A percentile compares a stretch with the other conserved stretches of the same genome.
Conservation (phyloP, 768 basidiomycete species). For the Dentipellis sp. region DNA sequence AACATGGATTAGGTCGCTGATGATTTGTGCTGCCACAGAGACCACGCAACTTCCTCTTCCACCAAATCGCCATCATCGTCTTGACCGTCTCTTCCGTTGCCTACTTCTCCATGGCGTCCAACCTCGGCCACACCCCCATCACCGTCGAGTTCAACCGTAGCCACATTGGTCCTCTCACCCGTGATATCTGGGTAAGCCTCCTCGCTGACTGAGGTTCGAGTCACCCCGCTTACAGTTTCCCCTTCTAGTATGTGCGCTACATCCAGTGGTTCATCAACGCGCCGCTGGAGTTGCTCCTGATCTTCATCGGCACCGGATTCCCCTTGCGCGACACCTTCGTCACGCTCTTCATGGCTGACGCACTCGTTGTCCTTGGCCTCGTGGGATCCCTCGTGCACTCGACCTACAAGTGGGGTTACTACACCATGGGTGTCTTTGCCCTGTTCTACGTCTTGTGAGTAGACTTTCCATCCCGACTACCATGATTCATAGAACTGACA, state of each 20-base stretch:
- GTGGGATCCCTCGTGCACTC: conserved; percentile 42
- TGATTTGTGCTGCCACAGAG: conserved; percentile 16
- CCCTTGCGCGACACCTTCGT: conserved; percentile 39
- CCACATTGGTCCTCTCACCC: conserved; percentile 19
- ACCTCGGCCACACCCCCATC: conserved; percentile 40
- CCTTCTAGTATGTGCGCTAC: conserved; percentile 36
- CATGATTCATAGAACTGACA: conserved; percentile 2
- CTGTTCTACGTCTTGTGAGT: conserved; percentile 42
- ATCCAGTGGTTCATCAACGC: conserved; percentile 52
- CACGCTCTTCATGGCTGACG: conserved; percentile 36
- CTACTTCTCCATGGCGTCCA: conserved; percentile 48
- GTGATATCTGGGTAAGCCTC: conserved; percentile 34
- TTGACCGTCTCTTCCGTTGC: conserved; percentile 35
- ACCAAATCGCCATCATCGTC: conserved; percentile 39
- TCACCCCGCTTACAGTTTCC: neutral
- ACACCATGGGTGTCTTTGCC: conserved; percentile 33
- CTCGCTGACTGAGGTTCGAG: neutral
- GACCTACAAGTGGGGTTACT: conserved; percentile 48
- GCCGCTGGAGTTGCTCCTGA: conserved; percentile 37
- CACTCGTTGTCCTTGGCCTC: conserved; percentile 36
- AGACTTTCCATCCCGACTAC: conserved; percentile 9
- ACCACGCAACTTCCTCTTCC: conserved; percentile 37
- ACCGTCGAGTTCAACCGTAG: conserved; percentile 32
- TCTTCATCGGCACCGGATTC: conserved; percentile 38
- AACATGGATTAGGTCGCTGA: neutral